Evolutionary conservation across 2,329 filamentous ascomycete species (phyloP), one percentile per base, ranked within the genome.

Genomic region (Stemphylium lycopersici): DNA sequence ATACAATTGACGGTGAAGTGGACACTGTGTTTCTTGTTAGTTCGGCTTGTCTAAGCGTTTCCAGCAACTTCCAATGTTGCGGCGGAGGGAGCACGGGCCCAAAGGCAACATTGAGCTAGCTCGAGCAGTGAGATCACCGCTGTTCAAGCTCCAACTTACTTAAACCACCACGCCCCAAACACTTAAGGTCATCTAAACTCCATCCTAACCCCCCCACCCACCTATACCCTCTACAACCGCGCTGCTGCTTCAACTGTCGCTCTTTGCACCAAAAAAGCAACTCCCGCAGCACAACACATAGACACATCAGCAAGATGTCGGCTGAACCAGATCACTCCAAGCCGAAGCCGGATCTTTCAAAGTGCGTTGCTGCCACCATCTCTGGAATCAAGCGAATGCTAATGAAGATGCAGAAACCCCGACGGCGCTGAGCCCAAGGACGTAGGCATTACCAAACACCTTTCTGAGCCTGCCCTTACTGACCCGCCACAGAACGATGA

Each of bases 371-470:
- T 39, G 55, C 57, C 55, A 55, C 56, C 51, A 49, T 39, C 48
- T 49, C 10, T 22, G 15, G 38, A 37, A 24, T 26, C 47, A 47
- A 53, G 47, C 31, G 55, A 56, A 52, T 66, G 65, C 78, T 85
- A 75, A 86, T 74, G 49, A 44, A n/a, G 41, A 32, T 24, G 50
- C 67, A 96, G 92, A 80, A 92, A 97, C 79, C 83, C 90, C 75
- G 96, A 93, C 58, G 93, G 93, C 76, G 88, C 90, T 61, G 91
- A 96, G 76, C 85, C 87, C 79, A 95, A 90, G 82, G 84, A 90
- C 65, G 91, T 96, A 84, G 59, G 53, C 62, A 61, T 62, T 34
- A 18, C 52, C 56, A 36, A 32, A 49, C 46, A 38, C 33, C 37
- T 47, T 38, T 51, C 52, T 42, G 53, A 56, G 46, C 44, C 39